Evolutionary conservation across 768 basidiomycete species (phyloP).

Genomic region (Mycena pura): DNA sequence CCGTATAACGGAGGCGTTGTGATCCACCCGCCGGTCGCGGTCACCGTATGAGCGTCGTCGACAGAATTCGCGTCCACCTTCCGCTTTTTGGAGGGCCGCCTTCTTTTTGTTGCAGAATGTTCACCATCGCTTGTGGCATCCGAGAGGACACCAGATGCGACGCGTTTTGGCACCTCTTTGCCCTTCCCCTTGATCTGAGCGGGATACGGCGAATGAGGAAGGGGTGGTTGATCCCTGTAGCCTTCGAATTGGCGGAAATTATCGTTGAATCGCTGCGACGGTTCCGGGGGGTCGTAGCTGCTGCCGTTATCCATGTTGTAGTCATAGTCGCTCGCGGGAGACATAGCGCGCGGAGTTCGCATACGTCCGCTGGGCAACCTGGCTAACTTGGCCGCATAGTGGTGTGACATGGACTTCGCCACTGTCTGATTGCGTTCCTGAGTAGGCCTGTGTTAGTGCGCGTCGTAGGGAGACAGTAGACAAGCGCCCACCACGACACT

Average conservation of each 20-base stretch:
- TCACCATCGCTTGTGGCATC: slow-evolving; percentile 69
- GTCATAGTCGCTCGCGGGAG: slow-evolving; percentile 40
- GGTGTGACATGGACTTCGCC: slow-evolving; percentile 63
- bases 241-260: slow-evolving; percentile 44
- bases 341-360: slow-evolving; percentile 26
- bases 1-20: slow-evolving; percentile 41
- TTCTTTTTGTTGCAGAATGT: slow-evolving; percentile 41
- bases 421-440: slow-evolving; percentile 76
- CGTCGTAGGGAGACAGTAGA: not conserved
- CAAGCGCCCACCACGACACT: slow-evolving; percentile 62
- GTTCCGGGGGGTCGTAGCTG: slow-evolving; percentile 27
- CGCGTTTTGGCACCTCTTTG: slow-evolving; percentile 57
- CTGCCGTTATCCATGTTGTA: slow-evolving; percentile 34
- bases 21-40: slow-evolving; percentile 34
- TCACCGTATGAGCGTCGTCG: slow-evolving; percentile 22
- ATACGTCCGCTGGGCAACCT: slow-evolving; percentile 43
- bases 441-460: slow-evolving; percentile 13
- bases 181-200: slow-evolving; percentile 48
- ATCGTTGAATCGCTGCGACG: slow-evolving; percentile 35
- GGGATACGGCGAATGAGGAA: slow-evolving; percentile 28
- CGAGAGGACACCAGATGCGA: slow-evolving; percentile 54
- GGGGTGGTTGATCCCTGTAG: slow-evolving; percentile 47
- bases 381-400: slow-evolving; percentile 59
- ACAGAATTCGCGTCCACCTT: slow-evolving; percentile 55
- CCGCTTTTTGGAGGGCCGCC: slow-evolving; percentile 66